Base-by-base conservation (phyloP, 2,329 filamentous ascomycete genomes). In the Blumeriella jaapii region DNA sequence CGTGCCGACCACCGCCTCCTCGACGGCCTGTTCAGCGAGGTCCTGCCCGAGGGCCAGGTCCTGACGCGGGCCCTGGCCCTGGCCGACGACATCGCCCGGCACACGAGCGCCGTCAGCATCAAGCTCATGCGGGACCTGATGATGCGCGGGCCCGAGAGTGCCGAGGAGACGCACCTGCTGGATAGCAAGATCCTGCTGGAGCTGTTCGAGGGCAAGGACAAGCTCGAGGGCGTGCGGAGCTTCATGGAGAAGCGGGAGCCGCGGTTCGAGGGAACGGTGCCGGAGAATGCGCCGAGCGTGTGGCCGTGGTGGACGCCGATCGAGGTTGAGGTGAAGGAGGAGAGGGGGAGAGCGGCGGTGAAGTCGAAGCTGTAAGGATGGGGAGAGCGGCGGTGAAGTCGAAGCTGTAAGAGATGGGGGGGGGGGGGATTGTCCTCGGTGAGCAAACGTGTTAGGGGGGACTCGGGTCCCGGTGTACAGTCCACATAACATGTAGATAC, bases 121-220 rank as follows among this genome's bases (percentile, higher is more conserved):
- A 66, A 71, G 44, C 51, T 84, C 37, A 85, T 82, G 69, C 70
- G 72, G 51, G 80, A 84, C 49, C 57, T 87, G 61, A 76, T 86
- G 62, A 83, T 69, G 47, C 60, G 71, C 18, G 65, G 67, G 22
- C 62, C 65, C 0, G 63, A 59, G 12, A 72, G 66, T 14, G 69
- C 79, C 0, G 82, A 87, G 59, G 77, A 66, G 31, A 71, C 79
- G 36, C 79, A 84, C 61, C 56, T 84, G 44, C 59, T 86, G 18
- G 81, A 87, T 58, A 74, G 69, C 45, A 66, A 62, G 42, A 55
- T 82, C n/a, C 63, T 81, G 37, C 69, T 68, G 49, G 71, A 77
- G 45, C 40, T 80, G 39, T 75, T 76, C 55, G 60, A 59, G 7
- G 69, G 46, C 6, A 45, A 41, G 38, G 74, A 79, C 51, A 74